Percentiles rank a stretch among this genome's conserved stretches.
These are phyloP conservation scores for Cladophialophora psammophila DNA, from an alignment of 2,329 filamentous ascomycete species.

Conservation along the genomic window DNA sequence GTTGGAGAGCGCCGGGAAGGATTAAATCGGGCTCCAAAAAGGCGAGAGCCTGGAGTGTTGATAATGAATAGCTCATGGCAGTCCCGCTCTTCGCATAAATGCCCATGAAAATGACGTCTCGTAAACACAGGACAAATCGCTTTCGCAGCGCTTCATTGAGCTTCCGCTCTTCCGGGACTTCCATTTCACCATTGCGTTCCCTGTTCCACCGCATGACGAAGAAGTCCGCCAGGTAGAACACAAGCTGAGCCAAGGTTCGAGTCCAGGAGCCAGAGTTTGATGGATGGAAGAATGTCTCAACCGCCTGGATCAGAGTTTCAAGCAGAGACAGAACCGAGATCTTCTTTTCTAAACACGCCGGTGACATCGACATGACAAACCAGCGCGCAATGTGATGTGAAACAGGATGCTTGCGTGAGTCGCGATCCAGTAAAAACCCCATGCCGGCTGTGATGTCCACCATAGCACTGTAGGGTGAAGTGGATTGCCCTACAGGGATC, in stretches of 20 bases:
- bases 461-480: slow-evolving; percentile 81
- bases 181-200: slow-evolving; percentile 89
- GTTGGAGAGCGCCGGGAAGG: slow-evolving; percentile 87
- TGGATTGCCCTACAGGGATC: slow-evolving; percentile 95
- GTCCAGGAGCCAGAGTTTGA: slow-evolving; percentile 96
- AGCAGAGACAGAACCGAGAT: slow-evolving; percentile 83
- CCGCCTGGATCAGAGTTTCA: slow-evolving; percentile 89
- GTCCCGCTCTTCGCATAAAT: slow-evolving; percentile 95
- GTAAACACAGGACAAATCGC: slow-evolving; percentile 86
- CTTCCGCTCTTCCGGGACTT: slow-evolving; percentile 78
- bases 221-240: slow-evolving; percentile 91
- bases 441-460: slow-evolving; percentile 85
- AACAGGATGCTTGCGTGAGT: slow-evolving; percentile 89
- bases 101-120: slow-evolving; percentile 97
- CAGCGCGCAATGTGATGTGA: slow-evolving; percentile 91
- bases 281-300: slow-evolving; percentile 98
- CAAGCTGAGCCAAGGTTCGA: slow-evolving; percentile 84
- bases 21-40: slow-evolving; percentile 92
- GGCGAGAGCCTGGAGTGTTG: slow-evolving; percentile 85
- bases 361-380: slow-evolving; percentile 92
- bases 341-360: slow-evolving; percentile 75
- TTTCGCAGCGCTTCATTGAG: slow-evolving; percentile 82
- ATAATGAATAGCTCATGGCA: slow-evolving; percentile 89
- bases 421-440: slow-evolving; percentile 86
- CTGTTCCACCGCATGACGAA: slow-evolving; percentile 98